These are phyloP conservation scores for Diversispora eburnea DNA, from an alignment of 192 early-diverging fungal species.

Conservation along the genomic window DNA sequence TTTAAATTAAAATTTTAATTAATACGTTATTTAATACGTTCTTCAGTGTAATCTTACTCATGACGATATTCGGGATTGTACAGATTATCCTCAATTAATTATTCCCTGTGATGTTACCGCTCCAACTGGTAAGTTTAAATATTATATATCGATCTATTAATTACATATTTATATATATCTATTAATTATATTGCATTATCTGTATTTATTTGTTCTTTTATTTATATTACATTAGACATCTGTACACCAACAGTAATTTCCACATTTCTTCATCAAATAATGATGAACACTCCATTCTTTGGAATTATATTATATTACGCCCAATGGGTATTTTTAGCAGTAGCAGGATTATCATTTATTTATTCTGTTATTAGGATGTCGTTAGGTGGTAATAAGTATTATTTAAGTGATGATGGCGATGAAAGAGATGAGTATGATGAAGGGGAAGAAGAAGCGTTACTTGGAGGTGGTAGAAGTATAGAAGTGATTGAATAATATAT, in stretches of 20 bases:
- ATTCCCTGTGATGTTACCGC: constrained; percentile 54
- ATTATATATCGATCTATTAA: background rate
- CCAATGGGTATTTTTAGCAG: constrained; percentile 52
- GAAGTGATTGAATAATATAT: too few species aligned
- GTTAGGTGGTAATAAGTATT: constrained; percentile 30
- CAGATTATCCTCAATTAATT: constrained; percentile 46
- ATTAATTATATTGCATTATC: background rate
- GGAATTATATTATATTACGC: constrained; percentile 52
- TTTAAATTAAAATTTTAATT: too few species aligned
- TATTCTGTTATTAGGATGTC: constrained; percentile 39
- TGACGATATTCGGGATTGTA: constrained; percentile 40
- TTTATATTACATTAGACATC: constrained; percentile 32
- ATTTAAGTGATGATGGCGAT: background rate
- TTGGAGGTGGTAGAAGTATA: too few species aligned
- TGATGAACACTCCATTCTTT: constrained; percentile 50
- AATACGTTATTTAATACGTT: too few species aligned
- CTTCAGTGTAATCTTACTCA: constrained; percentile 54
- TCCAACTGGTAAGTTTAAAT: constrained; percentile 33
- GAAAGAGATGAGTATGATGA: constrained; percentile 33
- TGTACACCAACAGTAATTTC: constrained; percentile 60
- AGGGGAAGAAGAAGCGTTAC: constrained; percentile 30
- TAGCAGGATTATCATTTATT: constrained; percentile 38
- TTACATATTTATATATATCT: background rate
- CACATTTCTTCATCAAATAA: constrained; percentile 43
- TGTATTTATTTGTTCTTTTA: background rate